phyloP scores from a whole-genome alignment of 192 early-diverging fungal genomes.

The Ambispora gerdemannii region DNA sequence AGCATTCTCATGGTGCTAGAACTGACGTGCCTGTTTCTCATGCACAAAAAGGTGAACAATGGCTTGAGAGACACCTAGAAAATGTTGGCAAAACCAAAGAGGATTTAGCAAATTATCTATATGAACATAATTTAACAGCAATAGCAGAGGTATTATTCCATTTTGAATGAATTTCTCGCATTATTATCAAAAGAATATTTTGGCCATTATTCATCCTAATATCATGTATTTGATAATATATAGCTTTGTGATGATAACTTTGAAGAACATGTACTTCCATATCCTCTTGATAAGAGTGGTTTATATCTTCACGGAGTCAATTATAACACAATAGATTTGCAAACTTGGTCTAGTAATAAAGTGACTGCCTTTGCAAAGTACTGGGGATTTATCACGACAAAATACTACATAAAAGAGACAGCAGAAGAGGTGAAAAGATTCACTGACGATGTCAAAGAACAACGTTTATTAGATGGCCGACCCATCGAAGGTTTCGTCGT shows the following conservation, averaged over 20 bases:
- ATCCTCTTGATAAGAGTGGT: slow-evolving; percentile 70
- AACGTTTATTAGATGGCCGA: slow-evolving; percentile 62
- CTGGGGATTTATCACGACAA: slow-evolving; percentile 70
- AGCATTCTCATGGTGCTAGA: slow-evolving; percentile 63
- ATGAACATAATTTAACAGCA: slow-evolving; percentile 71
- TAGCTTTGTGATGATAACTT: slow-evolving; percentile 93
- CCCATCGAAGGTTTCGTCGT: slow-evolving; percentile 93
- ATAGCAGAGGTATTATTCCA: slow-evolving; percentile 66
- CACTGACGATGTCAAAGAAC: slow-evolving; percentile 61
- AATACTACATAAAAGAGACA: slow-evolving; percentile 52
- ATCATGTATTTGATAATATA: neutral
- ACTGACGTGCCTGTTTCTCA: slow-evolving; percentile 45
- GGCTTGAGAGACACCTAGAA: slow-evolving; percentile 68
- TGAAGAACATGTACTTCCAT: slow-evolving; percentile 92
- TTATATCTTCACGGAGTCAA: slow-evolving; percentile 93
- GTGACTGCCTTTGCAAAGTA: slow-evolving; percentile 62
- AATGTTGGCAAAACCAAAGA: slow-evolving; percentile 49
- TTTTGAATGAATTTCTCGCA: slow-evolving; percentile 17
- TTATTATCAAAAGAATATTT: neutral
- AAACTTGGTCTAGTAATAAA: slow-evolving; percentile 62
- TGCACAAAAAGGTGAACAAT: slow-evolving; percentile 62
- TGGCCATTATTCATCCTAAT: neutral
- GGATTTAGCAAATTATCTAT: slow-evolving; percentile 75
- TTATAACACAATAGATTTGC: slow-evolving; percentile 67
- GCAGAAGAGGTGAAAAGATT: slow-evolving; percentile 64